phyloP scores from a whole-genome alignment of 768 basidiomycete genomes.

The Collybia nuda region DNA sequence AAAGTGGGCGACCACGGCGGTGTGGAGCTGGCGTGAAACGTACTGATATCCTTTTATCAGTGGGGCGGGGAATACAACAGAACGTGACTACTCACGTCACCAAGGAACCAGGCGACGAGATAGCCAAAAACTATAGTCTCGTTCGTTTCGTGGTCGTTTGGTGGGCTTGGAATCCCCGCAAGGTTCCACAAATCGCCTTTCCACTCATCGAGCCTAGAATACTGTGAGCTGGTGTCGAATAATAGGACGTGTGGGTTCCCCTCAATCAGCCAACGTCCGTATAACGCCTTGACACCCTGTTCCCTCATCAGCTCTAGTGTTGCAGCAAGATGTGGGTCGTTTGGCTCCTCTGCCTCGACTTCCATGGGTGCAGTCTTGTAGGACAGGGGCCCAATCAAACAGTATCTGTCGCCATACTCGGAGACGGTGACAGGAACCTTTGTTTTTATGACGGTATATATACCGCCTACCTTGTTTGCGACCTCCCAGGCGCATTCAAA shows the following conservation, averaged over 20 bases:
- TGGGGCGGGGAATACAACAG: conserved; percentile 8
- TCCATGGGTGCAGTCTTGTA: conserved; percentile 99
- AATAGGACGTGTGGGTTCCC: conserved; percentile 93
- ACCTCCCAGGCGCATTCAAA: conserved; percentile 99
- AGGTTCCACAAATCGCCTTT: conserved; percentile 98
- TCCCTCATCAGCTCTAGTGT: conserved; percentile 82
- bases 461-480: conserved; percentile 98
- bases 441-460: conserved; percentile 99
- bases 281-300: conserved; percentile 91
- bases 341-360: conserved; percentile 90
- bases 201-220: conserved; percentile 93
- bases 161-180: conserved; percentile 95
- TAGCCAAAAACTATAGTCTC: conserved; percentile 98
- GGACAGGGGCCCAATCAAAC: conserved; percentile 94
- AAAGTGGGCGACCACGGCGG: conserved; percentile 95
- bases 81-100: conserved; percentile 65
- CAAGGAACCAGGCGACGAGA: conserved; percentile 99
- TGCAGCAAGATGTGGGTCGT: conserved; percentile 73
- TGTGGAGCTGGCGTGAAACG: conserved; percentile 73
- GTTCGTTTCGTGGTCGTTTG: conserved; percentile 97
- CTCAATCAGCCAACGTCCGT: conserved; percentile 98
- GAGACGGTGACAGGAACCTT: conserved; percentile 98
- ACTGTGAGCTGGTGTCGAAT: conserved; percentile 91
- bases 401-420: conserved; percentile 94
- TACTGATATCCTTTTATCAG: conserved; percentile 48